A percentile compares a stretch with the other conserved stretches of the same genome.
phyloP scores from a whole-genome alignment of 371 early-diverging fungal species.

The Apophysomyces sp. region DNA sequence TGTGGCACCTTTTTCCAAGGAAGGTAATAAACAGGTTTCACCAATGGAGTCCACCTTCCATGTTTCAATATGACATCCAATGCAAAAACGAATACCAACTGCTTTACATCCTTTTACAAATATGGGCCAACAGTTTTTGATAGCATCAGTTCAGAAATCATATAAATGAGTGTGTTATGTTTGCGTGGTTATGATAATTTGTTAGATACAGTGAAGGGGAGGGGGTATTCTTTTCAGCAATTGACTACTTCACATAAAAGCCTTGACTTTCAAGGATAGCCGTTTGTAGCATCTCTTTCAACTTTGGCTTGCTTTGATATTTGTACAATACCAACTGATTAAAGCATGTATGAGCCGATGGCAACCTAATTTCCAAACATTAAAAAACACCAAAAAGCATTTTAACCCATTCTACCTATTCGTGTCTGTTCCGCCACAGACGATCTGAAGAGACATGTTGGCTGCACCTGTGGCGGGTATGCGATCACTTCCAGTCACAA shows the following conservation, averaged over 20 bases:
- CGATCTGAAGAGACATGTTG: conserved; percentile 75
- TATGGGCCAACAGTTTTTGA: too few relatives aligned
- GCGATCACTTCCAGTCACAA: conserved; percentile 97
- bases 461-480: conserved; percentile 90
- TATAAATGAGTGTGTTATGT: too few relatives aligned
- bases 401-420: conserved; percentile 26
- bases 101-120: too few relatives aligned
- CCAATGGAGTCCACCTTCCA: too few relatives aligned
- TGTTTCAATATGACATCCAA: too few relatives aligned
- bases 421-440: conserved; percentile 71
- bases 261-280: conserved; percentile 93
- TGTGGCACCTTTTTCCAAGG: too few relatives aligned
- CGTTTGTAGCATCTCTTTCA: conserved; percentile 74
- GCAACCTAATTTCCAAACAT: conserved; percentile 55
- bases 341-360: conserved; percentile 97
- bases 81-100: too few relatives aligned
- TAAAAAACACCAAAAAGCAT: neutral
- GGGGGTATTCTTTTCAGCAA: neutral
- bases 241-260: conserved; percentile 77
- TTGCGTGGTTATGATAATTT: too few relatives aligned
- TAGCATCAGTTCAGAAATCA: too few relatives aligned
- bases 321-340: conserved; percentile 89
- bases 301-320: conserved; percentile 75
- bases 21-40: too few relatives aligned
- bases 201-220: neutral